These are phyloP conservation scores for Trametes sanguinea DNA, from an alignment of 768 basidiomycete species.

Conservation along the genomic window DNA sequence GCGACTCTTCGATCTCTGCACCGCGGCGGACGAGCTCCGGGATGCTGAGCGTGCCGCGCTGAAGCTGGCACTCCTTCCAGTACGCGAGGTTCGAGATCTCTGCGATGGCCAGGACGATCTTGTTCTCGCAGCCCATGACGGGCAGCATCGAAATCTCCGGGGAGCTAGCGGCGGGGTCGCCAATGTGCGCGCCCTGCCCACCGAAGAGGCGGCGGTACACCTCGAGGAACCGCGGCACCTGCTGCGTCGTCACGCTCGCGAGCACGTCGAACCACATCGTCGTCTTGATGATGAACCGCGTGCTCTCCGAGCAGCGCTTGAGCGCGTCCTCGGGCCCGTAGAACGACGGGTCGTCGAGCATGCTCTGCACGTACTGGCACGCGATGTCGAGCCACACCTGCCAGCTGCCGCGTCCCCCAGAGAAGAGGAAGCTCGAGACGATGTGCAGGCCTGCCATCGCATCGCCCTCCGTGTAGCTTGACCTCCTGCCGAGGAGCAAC, in stretches of 20 bases:
- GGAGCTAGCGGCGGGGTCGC: slow-evolving; percentile 33
- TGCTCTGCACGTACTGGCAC: slow-evolving; percentile 50
- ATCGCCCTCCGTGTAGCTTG: slow-evolving; percentile 55
- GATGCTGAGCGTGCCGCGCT: slow-evolving; percentile 53
- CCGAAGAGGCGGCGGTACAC: slow-evolving; percentile 60
- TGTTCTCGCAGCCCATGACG: slow-evolving; percentile 85
- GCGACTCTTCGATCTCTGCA: slow-evolving; percentile 47
- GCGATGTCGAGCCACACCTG: slow-evolving; percentile 64
- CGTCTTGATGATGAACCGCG: slow-evolving; percentile 77
- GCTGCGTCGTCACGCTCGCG: slow-evolving; percentile 69
- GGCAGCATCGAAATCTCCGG: slow-evolving; percentile 69
- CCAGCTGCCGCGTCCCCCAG: slow-evolving; percentile 75
- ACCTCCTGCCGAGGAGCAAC: slow-evolving; percentile 15
- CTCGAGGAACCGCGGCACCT: slow-evolving; percentile 56
- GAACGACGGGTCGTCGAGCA: slow-evolving; percentile 45
- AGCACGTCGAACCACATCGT: slow-evolving; percentile 89
- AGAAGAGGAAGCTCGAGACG: slow-evolving; percentile 77
- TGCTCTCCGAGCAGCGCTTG: slow-evolving; percentile 47
- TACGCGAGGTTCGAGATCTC: slow-evolving; percentile 64
- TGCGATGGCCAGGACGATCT: slow-evolving; percentile 76
- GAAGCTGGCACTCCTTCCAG: slow-evolving; percentile 58
- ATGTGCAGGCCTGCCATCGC: slow-evolving; percentile 79
- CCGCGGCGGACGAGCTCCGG: slow-evolving; percentile 60
- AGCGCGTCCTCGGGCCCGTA: slow-evolving; percentile 49
- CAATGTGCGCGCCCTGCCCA: slow-evolving; percentile 44